A percentile compares a stretch with the other conserved stretches of the same genome.
phyloP scores from a whole-genome alignment of 345 rosid genomes.

The Noccaea bulbosa region DNA sequence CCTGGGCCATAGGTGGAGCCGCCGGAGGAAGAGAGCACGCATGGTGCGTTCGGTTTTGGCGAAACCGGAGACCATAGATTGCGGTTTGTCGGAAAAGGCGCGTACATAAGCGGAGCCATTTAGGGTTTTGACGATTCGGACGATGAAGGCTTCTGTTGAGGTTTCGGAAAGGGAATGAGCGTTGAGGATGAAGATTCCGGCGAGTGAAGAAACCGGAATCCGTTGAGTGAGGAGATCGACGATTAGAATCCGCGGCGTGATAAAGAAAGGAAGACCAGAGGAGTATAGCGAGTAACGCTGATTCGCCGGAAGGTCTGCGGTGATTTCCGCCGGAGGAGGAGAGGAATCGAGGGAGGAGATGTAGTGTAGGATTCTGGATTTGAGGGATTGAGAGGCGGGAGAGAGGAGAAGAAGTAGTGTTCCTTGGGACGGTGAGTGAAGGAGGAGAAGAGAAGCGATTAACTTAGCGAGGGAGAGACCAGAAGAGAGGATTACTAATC shows the following conservation, averaged over 20 bases:
- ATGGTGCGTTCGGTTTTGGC: conserved; percentile 88
- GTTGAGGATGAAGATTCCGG: conserved; percentile 68
- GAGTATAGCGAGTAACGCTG: conserved; percentile 81
- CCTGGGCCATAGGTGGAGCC: conserved; percentile 92
- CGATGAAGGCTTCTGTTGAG: conserved; percentile 92
- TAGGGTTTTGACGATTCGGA: conserved; percentile 65
- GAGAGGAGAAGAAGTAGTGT: conserved; percentile 72
- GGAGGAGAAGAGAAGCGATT: conserved; percentile 68
- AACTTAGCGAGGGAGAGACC: conserved; percentile 77
- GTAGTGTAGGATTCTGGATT: conserved; percentile 61
- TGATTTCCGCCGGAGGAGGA: conserved; percentile 60
- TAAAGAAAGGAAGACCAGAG: conserved; percentile 67
- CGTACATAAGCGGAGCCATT: conserved; percentile 55
- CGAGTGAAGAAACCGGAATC: conserved; percentile 62
- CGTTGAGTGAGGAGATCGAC: conserved; percentile 74
- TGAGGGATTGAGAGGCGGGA: conserved; percentile 62
- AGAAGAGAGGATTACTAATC: conserved; percentile 74
- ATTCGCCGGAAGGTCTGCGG: conserved; percentile 77
- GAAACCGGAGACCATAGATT: conserved; percentile 89
- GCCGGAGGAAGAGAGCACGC: conserved; percentile 69
- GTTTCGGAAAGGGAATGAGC: conserved; percentile 76
- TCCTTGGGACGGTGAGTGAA: conserved; percentile 72
- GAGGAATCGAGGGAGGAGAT: conserved; percentile 42
- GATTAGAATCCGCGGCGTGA: conserved; percentile 89
- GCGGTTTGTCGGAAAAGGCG: conserved; percentile 83